Conservation (phyloP, 2,329 filamentous ascomycete species). For the Pezicula radicicola region DNA sequence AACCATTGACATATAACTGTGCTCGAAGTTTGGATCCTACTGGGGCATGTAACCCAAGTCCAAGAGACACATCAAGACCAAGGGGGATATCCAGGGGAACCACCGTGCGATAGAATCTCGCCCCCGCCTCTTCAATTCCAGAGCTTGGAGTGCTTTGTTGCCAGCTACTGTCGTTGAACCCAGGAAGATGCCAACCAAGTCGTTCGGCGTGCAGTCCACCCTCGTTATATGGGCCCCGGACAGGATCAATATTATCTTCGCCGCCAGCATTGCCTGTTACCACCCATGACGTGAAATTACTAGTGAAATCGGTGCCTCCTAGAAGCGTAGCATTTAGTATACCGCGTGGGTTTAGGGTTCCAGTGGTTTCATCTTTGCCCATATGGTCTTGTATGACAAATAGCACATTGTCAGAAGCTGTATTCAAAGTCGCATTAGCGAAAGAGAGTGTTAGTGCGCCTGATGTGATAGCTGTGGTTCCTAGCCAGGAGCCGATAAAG, state of each 20-base stretch:
- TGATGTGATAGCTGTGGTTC: conserved; percentile 37
- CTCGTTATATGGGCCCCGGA: conserved; percentile 54
- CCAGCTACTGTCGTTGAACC: conserved; percentile 48
- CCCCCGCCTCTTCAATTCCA: conserved; percentile 46
- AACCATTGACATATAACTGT: conserved; percentile 62
- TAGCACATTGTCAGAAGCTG: conserved; percentile 41
- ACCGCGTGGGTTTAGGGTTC: conserved; percentile 45
- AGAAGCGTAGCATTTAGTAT: conserved; percentile 50
- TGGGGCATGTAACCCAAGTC: conserved; percentile 48
- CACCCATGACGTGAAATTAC: conserved; percentile 41
- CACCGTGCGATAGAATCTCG: conserved; percentile 52
- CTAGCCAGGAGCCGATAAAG: conserved; percentile 53
- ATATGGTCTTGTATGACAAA: conserved; percentile 59
- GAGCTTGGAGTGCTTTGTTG: conserved; percentile 21
- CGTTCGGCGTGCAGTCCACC: conserved; percentile 57
- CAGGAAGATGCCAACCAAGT: conserved; percentile 56
- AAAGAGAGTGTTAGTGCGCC: conserved; percentile 45
- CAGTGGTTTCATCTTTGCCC: conserved; percentile 52
- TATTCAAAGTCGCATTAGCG: conserved; percentile 41
- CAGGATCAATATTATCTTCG: conserved; percentile 47
- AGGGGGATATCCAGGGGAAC: conserved; percentile 47
- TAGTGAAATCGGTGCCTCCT: conserved; percentile 15
- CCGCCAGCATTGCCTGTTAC: conserved; percentile 55
- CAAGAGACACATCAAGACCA: conserved; percentile 53
- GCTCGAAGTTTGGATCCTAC: conserved; percentile 43